These are phyloP conservation scores for Phyllosticta citrichinensis DNA, from an alignment of 2,329 filamentous ascomycete species.

Conservation along the genomic window DNA sequence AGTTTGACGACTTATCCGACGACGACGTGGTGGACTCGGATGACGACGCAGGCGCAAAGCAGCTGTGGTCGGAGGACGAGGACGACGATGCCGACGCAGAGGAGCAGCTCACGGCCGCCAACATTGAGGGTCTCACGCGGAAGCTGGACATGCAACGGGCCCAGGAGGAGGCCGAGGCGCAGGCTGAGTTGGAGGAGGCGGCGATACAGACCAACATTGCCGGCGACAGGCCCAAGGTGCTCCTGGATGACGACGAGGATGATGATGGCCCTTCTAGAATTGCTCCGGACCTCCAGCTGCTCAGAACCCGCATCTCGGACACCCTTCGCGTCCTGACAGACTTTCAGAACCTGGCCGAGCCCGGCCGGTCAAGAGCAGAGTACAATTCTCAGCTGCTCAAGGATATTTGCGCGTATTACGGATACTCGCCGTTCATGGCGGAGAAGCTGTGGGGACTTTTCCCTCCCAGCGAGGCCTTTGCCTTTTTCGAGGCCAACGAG, in stretches of 20 bases:
- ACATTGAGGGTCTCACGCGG: slow-evolving; percentile 83
- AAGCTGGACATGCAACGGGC: slow-evolving; percentile 72
- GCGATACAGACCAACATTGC: slow-evolving; percentile 90
- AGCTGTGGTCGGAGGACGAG: slow-evolving; percentile 93
- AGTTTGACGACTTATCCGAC: slow-evolving; percentile 31
- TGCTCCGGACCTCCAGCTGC: slow-evolving; percentile 79
- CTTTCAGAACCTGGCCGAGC: slow-evolving; percentile 70
- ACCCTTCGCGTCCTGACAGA: slow-evolving; percentile 86
- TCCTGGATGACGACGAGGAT: slow-evolving; percentile 50
- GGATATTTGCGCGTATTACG: slow-evolving; percentile 94
- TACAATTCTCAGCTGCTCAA: slow-evolving; percentile 79
- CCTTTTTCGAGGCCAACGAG: slow-evolving; percentile 99
- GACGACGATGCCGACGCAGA: slow-evolving; percentile 83
- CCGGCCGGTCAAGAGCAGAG: slow-evolving; percentile 72
- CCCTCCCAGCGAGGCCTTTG: slow-evolving; percentile 84
- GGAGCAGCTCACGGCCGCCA: slow-evolving; percentile 86
- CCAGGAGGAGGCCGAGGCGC: slow-evolving; percentile 70
- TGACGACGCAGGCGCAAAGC: slow-evolving; percentile 39
- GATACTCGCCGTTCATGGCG: slow-evolving; percentile 88
- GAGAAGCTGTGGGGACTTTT: slow-evolving; percentile 94
- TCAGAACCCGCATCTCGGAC: slow-evolving; percentile 83
- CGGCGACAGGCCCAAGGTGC: slow-evolving; percentile 58
- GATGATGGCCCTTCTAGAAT: slow-evolving; percentile 54
- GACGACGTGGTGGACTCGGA: slow-evolving; percentile 55
- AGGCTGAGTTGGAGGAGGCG: slow-evolving; percentile 75